phyloP scores from a whole-genome alignment of 768 basidiomycete genomes.

The Filobasidium floriforme region DNA sequence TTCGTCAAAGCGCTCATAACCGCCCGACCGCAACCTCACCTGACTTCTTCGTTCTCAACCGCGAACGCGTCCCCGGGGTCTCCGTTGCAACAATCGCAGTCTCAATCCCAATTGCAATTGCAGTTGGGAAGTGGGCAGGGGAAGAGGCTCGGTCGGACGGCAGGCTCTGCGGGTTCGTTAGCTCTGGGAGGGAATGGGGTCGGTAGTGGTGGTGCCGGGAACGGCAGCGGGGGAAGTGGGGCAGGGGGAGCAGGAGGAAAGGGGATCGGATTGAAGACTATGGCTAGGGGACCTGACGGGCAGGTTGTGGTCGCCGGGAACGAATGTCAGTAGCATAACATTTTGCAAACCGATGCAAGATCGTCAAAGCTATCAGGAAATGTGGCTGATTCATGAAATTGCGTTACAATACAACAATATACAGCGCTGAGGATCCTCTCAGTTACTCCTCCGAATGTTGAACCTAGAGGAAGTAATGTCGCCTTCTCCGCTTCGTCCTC shows the following conservation, averaged over 20 bases:
- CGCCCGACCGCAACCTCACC: not conserved
- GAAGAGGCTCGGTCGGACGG: not conserved
- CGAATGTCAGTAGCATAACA: conserved; percentile 19
- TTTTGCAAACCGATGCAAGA: no score
- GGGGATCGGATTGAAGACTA: conserved; percentile 21
- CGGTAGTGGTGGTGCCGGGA: no score
- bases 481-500: conserved; percentile 6
- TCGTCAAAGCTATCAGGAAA: no score
- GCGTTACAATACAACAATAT: no score
- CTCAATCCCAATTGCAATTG: no score
- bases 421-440: conserved; percentile 35
- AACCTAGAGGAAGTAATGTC: not conserved
- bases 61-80: not conserved
- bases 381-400: no score
- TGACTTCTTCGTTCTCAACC: not conserved
- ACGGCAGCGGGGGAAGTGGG: no score
- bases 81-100: not conserved
- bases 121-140: not conserved
- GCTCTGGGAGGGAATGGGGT: no score
- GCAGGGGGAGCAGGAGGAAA: not conserved
- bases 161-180: not conserved
- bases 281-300: conserved; percentile 39
- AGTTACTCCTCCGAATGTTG: conserved; percentile 16
- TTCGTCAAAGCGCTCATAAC: conserved; percentile 19
- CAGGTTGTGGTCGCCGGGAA: conserved; percentile 38